Evolutionary conservation across 768 basidiomycete genomes (phyloP).

Genomic region (Clitopilus hobsonii): DNA sequence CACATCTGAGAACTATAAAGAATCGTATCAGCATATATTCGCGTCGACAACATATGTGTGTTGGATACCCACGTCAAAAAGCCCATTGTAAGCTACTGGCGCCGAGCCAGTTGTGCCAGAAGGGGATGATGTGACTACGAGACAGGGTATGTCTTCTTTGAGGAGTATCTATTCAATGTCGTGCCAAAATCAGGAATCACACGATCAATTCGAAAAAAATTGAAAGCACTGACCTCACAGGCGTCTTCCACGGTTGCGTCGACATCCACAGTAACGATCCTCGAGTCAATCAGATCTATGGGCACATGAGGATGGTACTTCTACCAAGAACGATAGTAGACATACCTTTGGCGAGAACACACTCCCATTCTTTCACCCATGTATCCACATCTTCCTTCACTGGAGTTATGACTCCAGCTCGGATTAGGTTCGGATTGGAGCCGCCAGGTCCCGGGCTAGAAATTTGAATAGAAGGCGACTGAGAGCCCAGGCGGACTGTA

Average conservation of each 20-base stretch:
- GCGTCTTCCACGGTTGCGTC: slow-evolving; percentile 78
- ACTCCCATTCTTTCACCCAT: slow-evolving; percentile 59
- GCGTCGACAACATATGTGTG: no score
- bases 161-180: slow-evolving; percentile 58
- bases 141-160: slow-evolving; percentile 57
- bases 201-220: no score
- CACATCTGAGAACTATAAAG: slow-evolving; percentile 69
- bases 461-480: not conserved
- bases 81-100: not conserved
- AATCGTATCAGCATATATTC: no score
- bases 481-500: not conserved
- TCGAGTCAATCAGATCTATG: slow-evolving; percentile 66
- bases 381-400: slow-evolving; percentile 20
- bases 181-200: no score
- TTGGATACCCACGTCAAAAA: no score
- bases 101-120: not conserved
- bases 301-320: not conserved
- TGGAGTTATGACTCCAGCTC: not conserved
- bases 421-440: not conserved
- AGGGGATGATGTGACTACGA: slow-evolving; percentile 45
- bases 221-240: slow-evolving; percentile 67
- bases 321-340: not conserved
- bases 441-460: not conserved
- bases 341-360: slow-evolving; percentile 54
- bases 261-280: slow-evolving; percentile 61